A percentile compares a stretch with the other conserved stretches of the same genome.
phyloP scores from a whole-genome alignment of 805 yeast species.

The Wickerhamiella azymoides region DNA sequence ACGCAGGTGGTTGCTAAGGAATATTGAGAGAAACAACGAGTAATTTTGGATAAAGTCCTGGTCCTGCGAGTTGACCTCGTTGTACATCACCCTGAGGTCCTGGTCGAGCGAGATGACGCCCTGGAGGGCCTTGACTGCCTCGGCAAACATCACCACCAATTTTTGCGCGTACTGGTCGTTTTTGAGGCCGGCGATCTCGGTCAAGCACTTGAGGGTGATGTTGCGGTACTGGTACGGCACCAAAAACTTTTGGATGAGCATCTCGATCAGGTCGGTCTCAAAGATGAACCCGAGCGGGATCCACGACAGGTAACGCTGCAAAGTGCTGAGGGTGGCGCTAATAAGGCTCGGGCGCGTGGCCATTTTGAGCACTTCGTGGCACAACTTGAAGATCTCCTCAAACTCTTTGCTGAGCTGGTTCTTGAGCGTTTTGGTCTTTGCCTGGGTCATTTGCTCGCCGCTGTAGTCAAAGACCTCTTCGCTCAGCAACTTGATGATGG shows the following conservation, averaged over 20 bases:
- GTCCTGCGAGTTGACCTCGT: slow-evolving; percentile 62
- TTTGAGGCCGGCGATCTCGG: slow-evolving; percentile 68
- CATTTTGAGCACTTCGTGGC: slow-evolving; percentile 85
- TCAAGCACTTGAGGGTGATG: slow-evolving; percentile 76
- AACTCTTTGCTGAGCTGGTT: slow-evolving; percentile 79
- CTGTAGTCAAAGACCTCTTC: slow-evolving; percentile 95
- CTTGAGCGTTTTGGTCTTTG: slow-evolving; percentile 74
- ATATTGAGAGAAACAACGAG: slow-evolving; percentile 83
- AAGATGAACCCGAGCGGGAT: slow-evolving; percentile 82
- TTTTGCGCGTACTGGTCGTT: slow-evolving; percentile 40
- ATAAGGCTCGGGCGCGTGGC: slow-evolving; percentile 75
- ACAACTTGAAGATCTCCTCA: slow-evolving; percentile 80
- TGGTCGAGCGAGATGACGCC: slow-evolving; percentile 57
- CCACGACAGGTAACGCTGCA: slow-evolving; percentile 85
- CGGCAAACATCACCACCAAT: slow-evolving; percentile 55
- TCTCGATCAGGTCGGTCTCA: slow-evolving; percentile 65
- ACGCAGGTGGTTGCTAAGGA: slow-evolving; percentile 63
- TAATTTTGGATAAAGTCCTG: slow-evolving; percentile 92
- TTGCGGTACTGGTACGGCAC: slow-evolving; percentile 69
- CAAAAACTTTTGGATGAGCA: slow-evolving; percentile 64
- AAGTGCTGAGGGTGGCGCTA: slow-evolving; percentile 67
- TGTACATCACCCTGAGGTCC: slow-evolving; percentile 59
- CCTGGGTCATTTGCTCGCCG: slow-evolving; percentile 95
- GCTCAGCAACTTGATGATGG: slow-evolving; percentile 69
- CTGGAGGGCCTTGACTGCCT: slow-evolving; percentile 55